Conservation (phyloP, 2,329 filamentous ascomycete species). For the Akanthomyces uredinophilus region DNA sequence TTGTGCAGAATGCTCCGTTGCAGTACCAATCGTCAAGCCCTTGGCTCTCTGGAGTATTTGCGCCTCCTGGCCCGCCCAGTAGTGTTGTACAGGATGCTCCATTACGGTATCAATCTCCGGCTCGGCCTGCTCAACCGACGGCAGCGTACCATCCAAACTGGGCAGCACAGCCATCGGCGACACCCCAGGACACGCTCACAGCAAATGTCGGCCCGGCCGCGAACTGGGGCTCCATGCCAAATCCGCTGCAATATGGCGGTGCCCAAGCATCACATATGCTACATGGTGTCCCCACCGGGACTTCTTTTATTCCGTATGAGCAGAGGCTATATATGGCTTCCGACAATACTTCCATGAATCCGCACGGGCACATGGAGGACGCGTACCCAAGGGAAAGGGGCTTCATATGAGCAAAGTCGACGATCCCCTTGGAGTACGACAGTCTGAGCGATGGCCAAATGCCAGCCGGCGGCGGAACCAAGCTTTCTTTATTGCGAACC, state of each 20-base stretch:
- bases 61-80: background rate
- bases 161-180: background rate
- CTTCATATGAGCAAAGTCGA: background rate
- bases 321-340: background rate
- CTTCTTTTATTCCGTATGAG: too few species aligned
- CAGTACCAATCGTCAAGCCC: too few species aligned
- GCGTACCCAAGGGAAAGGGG: background rate
- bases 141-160: background rate
- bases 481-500: background rate
- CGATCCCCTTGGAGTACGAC: background rate
- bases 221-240: background rate
- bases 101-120: constrained; percentile 3
- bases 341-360: background rate
- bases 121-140: background rate
- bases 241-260: background rate
- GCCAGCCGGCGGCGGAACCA: background rate
- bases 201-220: background rate
- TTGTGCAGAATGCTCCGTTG: too few species aligned
- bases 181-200: background rate
- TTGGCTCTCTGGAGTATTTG: background rate
- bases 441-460: background rate
- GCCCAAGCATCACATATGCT: background rate
- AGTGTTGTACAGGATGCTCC: background rate
- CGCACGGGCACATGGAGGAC: background rate
- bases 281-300: background rate